phyloP scores from a whole-genome alignment of 805 yeast genomes.

The Saturnispora dispora region DNA sequence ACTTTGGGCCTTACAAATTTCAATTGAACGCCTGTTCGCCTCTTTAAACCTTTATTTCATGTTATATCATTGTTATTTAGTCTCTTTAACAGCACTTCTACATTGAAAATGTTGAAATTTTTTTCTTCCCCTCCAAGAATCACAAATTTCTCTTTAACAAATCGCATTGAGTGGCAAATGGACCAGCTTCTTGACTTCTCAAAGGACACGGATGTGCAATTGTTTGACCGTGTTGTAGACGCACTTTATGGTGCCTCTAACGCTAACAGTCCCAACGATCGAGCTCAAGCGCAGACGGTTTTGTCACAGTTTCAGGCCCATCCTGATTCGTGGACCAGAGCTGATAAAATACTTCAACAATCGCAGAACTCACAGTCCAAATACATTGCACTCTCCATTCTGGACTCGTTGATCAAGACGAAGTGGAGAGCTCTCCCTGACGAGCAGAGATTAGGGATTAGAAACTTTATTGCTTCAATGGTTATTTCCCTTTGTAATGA shows the following conservation, averaged over 20 bases:
- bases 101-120: neutral
- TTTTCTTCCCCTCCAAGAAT: neutral
- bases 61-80: neutral
- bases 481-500: conserved; percentile 84
- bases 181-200: conserved; percentile 83
- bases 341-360: conserved; percentile 77
- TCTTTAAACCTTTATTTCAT: neutral
- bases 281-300: conserved; percentile 60
- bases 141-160: neutral
- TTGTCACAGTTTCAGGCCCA: conserved; percentile 82
- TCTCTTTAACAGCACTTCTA: neutral
- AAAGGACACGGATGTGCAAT: conserved; percentile 67
- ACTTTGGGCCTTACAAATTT: neutral
- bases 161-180: conserved; percentile 36
- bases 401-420: conserved; percentile 83
- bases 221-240: conserved; percentile 77
- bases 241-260: conserved; percentile 75
- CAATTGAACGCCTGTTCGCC: neutral
- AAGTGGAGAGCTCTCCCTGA: conserved; percentile 90
- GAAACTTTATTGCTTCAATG: conserved; percentile 91
- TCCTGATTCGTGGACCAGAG: conserved; percentile 92
- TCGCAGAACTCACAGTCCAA: conserved; percentile 80
- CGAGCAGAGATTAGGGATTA: conserved; percentile 83
- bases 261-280: conserved; percentile 32
- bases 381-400: conserved; percentile 81